Conservation (phyloP, 208 protist genomes). For the Angomonas deanei region DNA sequence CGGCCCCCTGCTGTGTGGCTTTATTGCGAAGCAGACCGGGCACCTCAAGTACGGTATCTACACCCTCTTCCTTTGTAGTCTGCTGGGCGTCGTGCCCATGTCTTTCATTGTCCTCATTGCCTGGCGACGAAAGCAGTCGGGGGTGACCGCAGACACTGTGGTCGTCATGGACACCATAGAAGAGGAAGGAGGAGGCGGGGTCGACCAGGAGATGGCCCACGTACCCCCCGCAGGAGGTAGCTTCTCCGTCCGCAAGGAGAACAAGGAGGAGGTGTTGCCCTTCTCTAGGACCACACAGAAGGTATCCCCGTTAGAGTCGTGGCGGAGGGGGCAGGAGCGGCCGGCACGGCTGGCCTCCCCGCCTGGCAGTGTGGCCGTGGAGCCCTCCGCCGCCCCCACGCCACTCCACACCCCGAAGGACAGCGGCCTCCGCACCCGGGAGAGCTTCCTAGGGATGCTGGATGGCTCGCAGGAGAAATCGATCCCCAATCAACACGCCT, state of each 20-base stretch:
- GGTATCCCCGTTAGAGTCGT: not conserved
- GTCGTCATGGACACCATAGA: not conserved
- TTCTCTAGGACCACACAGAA: too few relatives aligned
- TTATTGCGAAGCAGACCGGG: conserved; percentile 57
- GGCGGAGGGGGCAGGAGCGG: too few relatives aligned
- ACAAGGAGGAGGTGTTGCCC: too few relatives aligned
- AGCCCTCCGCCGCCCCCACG: not conserved
- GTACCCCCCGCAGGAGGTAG: not conserved
- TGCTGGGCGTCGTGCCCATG: conserved; percentile 58
- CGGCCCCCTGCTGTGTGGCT: conserved; percentile 82
- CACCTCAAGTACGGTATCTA: conserved; percentile 72
- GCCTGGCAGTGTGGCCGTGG: not conserved
- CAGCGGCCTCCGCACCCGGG: not conserved
- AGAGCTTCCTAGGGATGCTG: not conserved
- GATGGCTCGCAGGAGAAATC: conserved; percentile 6
- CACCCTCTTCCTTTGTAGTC: conserved; percentile 56
- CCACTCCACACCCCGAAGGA: not conserved
- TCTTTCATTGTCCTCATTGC: conserved; percentile 35
- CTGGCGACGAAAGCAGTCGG: conserved; percentile 2
- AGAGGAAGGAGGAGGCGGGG: not conserved
- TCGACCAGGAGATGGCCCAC: not conserved
- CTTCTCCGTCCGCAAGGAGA: not conserved
- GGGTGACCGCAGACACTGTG: not conserved
- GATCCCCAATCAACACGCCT: conserved; percentile 32
- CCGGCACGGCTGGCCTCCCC: too few relatives aligned